Percentiles rank a stretch among this genome's conserved stretches.
phyloP scores from a whole-genome alignment of 2,329 filamentous ascomycete species.

The Alternaria ventricosa region DNA sequence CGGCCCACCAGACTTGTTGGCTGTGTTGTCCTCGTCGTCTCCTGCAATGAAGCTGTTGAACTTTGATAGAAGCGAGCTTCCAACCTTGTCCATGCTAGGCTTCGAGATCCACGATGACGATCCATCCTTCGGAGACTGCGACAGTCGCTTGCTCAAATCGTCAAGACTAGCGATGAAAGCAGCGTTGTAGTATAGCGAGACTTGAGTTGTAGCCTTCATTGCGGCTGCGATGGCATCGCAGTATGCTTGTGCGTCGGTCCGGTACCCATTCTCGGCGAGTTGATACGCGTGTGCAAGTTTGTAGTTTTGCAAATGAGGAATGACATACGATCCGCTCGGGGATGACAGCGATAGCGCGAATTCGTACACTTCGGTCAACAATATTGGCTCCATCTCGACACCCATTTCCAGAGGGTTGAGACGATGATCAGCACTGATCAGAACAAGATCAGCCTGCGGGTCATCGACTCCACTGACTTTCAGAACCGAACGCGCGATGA shows the following conservation, averaged over 20 bases:
- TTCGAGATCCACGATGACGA: conserved; percentile 91
- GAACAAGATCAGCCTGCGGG: conserved; percentile 75
- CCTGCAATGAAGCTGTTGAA: conserved; percentile 98
- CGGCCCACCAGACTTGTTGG: conserved; percentile 62
- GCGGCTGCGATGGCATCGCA: conserved; percentile 81
- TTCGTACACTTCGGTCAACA: conserved; percentile 96
- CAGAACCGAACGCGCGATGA: conserved; percentile 77
- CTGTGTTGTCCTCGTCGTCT: conserved; percentile 75
- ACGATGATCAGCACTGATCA: conserved; percentile 84
- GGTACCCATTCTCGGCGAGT: conserved; percentile 82
- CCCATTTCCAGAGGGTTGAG: conserved; percentile 74
- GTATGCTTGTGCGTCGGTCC: conserved; percentile 85
- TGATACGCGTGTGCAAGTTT: conserved; percentile 87
- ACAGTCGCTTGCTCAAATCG: conserved; percentile 82
- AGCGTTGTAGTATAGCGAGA: conserved; percentile 85
- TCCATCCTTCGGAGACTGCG: conserved; percentile 82
- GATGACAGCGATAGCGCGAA: conserved; percentile 79
- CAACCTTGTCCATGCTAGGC: conserved; percentile 94
- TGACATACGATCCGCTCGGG: conserved; percentile 58
- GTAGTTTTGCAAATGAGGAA: conserved; percentile 87
- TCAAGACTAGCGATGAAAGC: conserved; percentile 78
- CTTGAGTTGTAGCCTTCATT: conserved; percentile 79
- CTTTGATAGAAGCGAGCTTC: conserved; percentile 84
- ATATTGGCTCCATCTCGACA: conserved; percentile 82
- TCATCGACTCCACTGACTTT: conserved; percentile 87